A percentile compares a stretch with the other conserved stretches of the same genome.
Evolutionary conservation across 257 asterid genomes (phyloP).

Genomic region (Dorcoceras hygrometricum): DNA sequence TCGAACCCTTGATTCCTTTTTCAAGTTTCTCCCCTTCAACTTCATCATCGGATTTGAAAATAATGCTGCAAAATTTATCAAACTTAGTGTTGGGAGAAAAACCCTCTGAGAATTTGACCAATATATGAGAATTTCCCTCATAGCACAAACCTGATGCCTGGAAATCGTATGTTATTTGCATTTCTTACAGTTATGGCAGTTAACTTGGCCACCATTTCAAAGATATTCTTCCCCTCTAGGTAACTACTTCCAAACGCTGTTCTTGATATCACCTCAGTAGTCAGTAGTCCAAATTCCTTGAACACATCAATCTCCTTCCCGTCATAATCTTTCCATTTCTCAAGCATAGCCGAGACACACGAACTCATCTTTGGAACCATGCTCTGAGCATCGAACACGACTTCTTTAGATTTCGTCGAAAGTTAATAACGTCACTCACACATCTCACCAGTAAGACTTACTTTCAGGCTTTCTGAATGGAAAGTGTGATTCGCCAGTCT

Average conservation of each 20-base stretch:
- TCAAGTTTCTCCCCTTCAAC: conserved; percentile 56
- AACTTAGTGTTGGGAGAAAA: background rate
- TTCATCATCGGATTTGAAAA: conserved; percentile 46
- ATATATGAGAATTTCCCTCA: background rate
- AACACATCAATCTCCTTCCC: conserved; percentile 48
- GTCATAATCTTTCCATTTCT: conserved; percentile 31
- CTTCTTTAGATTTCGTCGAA: background rate
- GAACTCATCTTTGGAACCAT: conserved; percentile 50
- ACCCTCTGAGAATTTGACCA: background rate
- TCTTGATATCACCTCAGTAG: conserved; percentile 53
- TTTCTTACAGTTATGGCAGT: conserved; percentile 33
- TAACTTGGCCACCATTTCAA: conserved; percentile 41
- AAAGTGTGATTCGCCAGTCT: too few species aligned
- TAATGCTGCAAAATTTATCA: conserved; percentile 27
- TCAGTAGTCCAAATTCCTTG: conserved; percentile 40
- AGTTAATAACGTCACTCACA: too few species aligned
- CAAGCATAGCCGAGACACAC: conserved; percentile 35
- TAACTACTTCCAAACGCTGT: conserved; percentile 53
- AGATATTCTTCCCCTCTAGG: conserved; percentile 41
- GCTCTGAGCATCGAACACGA: conserved; percentile 22
- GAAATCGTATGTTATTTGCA: conserved; percentile 29
- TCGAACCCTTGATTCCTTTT: conserved; percentile 38
- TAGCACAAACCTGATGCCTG: conserved; percentile 30
- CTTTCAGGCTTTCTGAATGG: too few species aligned
- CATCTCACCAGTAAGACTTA: too few species aligned